Base-by-base conservation (phyloP, 2,329 filamentous ascomycete species). In the Paraphaeosphaeria minitans region DNA sequence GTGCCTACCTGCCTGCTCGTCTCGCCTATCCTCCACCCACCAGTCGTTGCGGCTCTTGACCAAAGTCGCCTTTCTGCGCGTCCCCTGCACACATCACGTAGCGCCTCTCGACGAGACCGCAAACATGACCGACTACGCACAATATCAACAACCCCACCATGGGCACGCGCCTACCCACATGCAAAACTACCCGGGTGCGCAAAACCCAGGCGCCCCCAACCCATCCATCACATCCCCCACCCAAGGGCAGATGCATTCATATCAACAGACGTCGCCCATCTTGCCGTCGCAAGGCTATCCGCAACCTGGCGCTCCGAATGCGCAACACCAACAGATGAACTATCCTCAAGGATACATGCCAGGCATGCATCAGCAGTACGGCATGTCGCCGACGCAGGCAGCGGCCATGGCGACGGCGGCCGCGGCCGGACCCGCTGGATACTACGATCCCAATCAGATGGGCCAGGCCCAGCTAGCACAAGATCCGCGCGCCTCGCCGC, bases 321-420 rank as follows among this genome's bases (percentile, higher is more conserved):
- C 77, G 51, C 74, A 88, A 67, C 85, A 87, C 53, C 85, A 85
- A 66, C 89, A 90, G 79, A 91, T 89, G 84, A 92, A 88, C 80
- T 97, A 97, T 78, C 87, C 91, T 71, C 86, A 93, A 74, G 89
- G 87, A 58, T 90, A 93, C 57, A 83, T 89, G 61, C 86, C 89
- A 64, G 84, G 84, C 70, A 92, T 96, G 87, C 89, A 91, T 55
- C 81, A 83, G 59, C 80, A 80, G 22, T 96, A 96, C 80, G 89
- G 85, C 58, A 92, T 94, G 78, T 89, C 89, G 35, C 86, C 89
- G 21, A 92, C 93, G 48, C 92, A 96, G 77, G 93, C 93, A 14
- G 93, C 94, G 51, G 93, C 93, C 58, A 95, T 97, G 91, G 93
- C 90, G 22, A 97, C 93, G 1, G 94, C 94, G 19, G 93, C 94